A percentile compares a stretch with the other conserved stretches of the same genome.
phyloP scores from a whole-genome alignment of 495 filamentous ascomycete species.

The Aeminium ludgeri region DNA sequence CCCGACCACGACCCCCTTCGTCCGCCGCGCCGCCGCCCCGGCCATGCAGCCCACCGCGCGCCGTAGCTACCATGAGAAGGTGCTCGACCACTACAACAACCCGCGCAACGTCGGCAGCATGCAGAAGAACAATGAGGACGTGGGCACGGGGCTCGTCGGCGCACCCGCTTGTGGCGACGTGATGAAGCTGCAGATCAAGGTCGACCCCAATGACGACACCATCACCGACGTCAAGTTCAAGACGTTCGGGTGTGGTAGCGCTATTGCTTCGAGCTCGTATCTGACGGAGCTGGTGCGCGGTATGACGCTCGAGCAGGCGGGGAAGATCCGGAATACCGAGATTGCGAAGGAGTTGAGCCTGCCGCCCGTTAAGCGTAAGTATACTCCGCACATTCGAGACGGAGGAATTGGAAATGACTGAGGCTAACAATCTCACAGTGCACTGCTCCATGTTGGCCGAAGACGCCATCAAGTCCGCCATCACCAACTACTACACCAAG shows the following conservation, averaged over 20 bases:
- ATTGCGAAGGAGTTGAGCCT: constrained; percentile 93
- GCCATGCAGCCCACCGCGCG: constrained; percentile 25
- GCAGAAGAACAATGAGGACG: constrained; percentile 64
- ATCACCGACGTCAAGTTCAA: constrained; percentile 96
- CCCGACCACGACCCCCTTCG: constrained; percentile 19
- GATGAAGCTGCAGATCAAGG: constrained; percentile 97
- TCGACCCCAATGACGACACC: constrained; percentile 72
- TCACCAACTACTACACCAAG: constrained; percentile 94
- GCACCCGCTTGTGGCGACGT: constrained; percentile 89
- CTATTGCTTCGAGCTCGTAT: constrained; percentile 82
- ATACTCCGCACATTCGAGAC: background rate
- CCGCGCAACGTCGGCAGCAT: constrained; percentile 92
- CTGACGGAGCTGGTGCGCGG: constrained; percentile 83
- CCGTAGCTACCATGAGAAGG: constrained; percentile 46
- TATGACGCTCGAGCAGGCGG: constrained; percentile 91
- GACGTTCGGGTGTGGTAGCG: constrained; percentile 94
- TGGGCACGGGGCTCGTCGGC: constrained; percentile 94
- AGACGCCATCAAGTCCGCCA: constrained; percentile 98
- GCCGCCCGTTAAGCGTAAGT: constrained; percentile 83
- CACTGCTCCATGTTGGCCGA: constrained; percentile 99
- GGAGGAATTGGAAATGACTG: background rate
- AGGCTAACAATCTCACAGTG: constrained; percentile 31
- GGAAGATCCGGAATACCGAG: constrained; percentile 83
- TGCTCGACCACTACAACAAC: constrained; percentile 86
- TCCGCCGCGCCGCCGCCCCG: constrained; percentile 13